Conservation (phyloP, 768 basidiomycete species). For the Agrocybe pediades region DNA sequence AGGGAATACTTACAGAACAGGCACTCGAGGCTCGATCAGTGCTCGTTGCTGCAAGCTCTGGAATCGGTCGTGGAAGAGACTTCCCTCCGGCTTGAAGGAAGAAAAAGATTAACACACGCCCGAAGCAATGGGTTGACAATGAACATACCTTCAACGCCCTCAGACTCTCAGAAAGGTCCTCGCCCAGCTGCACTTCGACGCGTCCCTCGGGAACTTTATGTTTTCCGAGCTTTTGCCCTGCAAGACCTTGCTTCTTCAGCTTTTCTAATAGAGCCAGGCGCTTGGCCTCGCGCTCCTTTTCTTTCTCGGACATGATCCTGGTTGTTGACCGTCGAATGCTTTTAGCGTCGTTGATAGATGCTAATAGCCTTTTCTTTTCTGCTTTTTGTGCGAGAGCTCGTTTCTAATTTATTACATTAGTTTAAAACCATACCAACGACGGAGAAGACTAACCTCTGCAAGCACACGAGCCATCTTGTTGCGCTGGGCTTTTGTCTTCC, state of each 20-base stretch:
- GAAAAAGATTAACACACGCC: neutral
- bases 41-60: slow-evolving; percentile 86
- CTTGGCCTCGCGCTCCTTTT: slow-evolving; percentile 43
- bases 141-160: slow-evolving; percentile 72
- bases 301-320: slow-evolving; percentile 36
- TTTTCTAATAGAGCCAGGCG: slow-evolving; percentile 47
- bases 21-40: slow-evolving; percentile 84
- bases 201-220: slow-evolving; percentile 68
- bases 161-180: slow-evolving; percentile 85
- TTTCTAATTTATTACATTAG: slow-evolving; percentile 45
- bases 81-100: slow-evolving; percentile 79
- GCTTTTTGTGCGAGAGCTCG: slow-evolving; percentile 60
- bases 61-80: slow-evolving; percentile 89
- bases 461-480: slow-evolving; percentile 64
- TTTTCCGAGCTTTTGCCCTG: slow-evolving; percentile 78
- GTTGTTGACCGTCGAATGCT: slow-evolving; percentile 45
- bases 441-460: slow-evolving; percentile 55
- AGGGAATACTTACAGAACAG: slow-evolving; percentile 53
- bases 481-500: slow-evolving; percentile 55
- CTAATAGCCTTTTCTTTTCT: slow-evolving; percentile 59
- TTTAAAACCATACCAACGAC: neutral
- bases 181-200: slow-evolving; percentile 87
- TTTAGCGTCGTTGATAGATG: slow-evolving; percentile 59
- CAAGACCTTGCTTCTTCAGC: slow-evolving; percentile 60
- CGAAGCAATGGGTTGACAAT: neutral